Evolutionary conservation across 345 rosid species (phyloP), one percentile per base, ranked within the genome.

Genomic region (Hibiscus trionum): DNA sequence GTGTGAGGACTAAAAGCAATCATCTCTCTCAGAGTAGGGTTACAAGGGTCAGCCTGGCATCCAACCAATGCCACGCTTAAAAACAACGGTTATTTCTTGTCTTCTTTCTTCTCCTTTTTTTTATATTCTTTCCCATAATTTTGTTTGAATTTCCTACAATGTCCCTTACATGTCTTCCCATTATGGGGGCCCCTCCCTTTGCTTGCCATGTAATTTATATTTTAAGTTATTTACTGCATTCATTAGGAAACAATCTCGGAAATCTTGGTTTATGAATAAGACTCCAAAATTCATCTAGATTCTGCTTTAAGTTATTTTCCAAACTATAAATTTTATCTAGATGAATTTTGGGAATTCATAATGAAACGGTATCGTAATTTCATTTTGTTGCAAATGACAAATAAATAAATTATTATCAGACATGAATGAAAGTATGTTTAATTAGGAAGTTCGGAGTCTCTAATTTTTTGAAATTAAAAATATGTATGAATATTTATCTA

Each of bases 11-110:
- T 80, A 82, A 24, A 24, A 58, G 61, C 1, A 58, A 87, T 87
- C 81, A 86, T 85, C 16, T 19, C 59, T 55, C 76, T 68, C 71
- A 58, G 29, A 50, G 73, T 72, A 71, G 69, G 85, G 68, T 73
- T 73, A 46, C 14, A 56, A 68, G 76, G 62, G 86, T 84, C 84
- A 80, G 86, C 76, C 33, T 58, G 62, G 62, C 37, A 82, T 76
- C 79, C 76, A 79, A 70, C 77, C 50, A 50, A 31, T 29, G 69
- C 79, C 75, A 63, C 71, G 26, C 62, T 63, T 29, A 1, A 87
- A 42, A 19, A 17, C 59, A 85, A 86, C 89, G 88, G 91, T 77
- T 74, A 80, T 73, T 52, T 86, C 76, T 75, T 76, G 84, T 80
- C 84, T 68, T 68, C 42, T 81, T 16, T 67, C 57, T 4, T 33